These are phyloP conservation scores for Clohesyomyces aquaticus DNA, from an alignment of 495 filamentous ascomycete species.

Conservation along the genomic window DNA sequence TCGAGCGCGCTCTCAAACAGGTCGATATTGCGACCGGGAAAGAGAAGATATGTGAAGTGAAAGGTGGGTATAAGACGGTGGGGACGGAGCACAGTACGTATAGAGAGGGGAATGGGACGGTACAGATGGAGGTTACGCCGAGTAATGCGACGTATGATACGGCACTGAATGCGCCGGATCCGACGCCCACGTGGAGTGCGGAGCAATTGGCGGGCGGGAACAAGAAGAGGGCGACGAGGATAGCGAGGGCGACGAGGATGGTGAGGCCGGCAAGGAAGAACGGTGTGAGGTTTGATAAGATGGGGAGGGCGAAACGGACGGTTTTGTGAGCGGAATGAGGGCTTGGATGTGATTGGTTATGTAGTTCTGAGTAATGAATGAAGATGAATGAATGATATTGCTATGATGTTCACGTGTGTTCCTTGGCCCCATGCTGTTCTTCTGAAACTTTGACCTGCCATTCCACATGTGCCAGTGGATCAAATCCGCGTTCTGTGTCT, in stretches of 20 bases:
- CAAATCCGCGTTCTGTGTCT: too few species aligned
- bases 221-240: slow-evolving; percentile 21
- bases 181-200: slow-evolving; percentile 26
- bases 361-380: too few species aligned
- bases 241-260: slow-evolving; percentile 18
- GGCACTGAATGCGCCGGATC: slow-evolving; percentile 51
- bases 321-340: too few species aligned
- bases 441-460: too few species aligned
- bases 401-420: too few species aligned
- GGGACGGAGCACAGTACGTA: slow-evolving; percentile 58
- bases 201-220: slow-evolving; percentile 1
- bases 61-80: slow-evolving; percentile 52
- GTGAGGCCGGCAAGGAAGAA: too few species aligned
- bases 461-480: too few species aligned
- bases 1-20: slow-evolving; percentile 60
- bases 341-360: too few species aligned
- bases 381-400: too few species aligned
- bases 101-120: slow-evolving; percentile 61
- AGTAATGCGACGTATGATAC: slow-evolving; percentile 60
- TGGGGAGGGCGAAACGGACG: too few species aligned
- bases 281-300: too few species aligned
- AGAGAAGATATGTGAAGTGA: slow-evolving; percentile 32
- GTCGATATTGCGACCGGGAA: slow-evolving; percentile 65
- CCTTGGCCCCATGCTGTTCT: too few species aligned
- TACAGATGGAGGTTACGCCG: slow-evolving; percentile 54